Evolutionary conservation across 2,329 filamentous ascomycete species (phyloP), one percentile per base, ranked within the genome.

Genomic region (Nemania serpens): DNA sequence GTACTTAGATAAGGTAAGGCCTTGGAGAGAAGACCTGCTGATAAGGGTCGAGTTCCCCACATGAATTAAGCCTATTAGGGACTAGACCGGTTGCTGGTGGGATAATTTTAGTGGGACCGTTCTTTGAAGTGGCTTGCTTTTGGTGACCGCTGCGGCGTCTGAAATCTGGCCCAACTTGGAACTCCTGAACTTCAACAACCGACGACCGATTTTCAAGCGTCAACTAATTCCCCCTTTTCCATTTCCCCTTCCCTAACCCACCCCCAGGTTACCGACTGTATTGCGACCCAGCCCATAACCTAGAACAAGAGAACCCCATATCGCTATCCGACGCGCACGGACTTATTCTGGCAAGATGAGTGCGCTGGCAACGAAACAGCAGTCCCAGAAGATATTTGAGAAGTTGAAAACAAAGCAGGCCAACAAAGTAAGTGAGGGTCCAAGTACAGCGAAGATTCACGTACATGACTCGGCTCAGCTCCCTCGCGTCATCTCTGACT

Each of bases 361-460:
- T 76, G 83, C 77, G 74, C 81, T 89, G 70, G 95, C 95, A 75
- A 89, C 91, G 55, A 99, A 98, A 84, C 87, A 92, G 75, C 88
- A 98, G 82, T 97, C 94, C 79, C 91, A 94, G 77, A 94, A 93
- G 81, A 91, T 99, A 78, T 99, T 99, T 80, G 91, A 96, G 82
- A 97, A 97, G 82, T 82, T 98, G 76, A 97, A 96, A 84, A 85
- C 88, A 60, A 97, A 97, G 82, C 87, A 89, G 62, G 92, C 93
- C 63, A 99, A 99, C 82, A 97, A 96, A 86, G 93, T 95, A 79
- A 73, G 82, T 67, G 66, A 69, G 15, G 71, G 36, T 48, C n/a
- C n/a, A n/a, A n/a, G n/a, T n/a, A n/a, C n/a, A n/a, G n/a, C n/a
- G n/a, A n/a, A n/a, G n/a, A n/a, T 18, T 13, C 43, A 39, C 20